phyloP scores from a whole-genome alignment of 352 stramenopile species.

The Phytopythium boreale region DNA sequence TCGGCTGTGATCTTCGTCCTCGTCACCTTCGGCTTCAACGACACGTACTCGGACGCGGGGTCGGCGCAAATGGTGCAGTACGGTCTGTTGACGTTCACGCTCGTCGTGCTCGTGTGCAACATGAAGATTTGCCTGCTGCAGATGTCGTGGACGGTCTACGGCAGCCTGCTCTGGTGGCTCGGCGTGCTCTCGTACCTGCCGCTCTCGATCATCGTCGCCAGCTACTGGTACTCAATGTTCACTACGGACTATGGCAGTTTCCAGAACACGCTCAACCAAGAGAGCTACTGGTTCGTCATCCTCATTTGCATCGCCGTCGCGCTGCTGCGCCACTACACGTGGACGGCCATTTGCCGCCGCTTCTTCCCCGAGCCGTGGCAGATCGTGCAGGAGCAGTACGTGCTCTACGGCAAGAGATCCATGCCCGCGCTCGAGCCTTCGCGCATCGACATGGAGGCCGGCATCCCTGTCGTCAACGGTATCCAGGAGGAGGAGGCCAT shows the following conservation, averaged over 20 bases:
- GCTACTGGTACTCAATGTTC: conserved; percentile 62
- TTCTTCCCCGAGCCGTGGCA: conserved; percentile 80
- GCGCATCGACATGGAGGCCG: conserved; percentile 36
- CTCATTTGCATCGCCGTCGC: conserved; percentile 48
- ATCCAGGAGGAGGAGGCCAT: conserved; percentile 28
- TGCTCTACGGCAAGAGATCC: conserved; percentile 28
- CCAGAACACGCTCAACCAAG: conserved; percentile 61
- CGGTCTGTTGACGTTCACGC: conserved; percentile 90
- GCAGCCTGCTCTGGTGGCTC: conserved; percentile 46
- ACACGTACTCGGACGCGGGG: conserved; percentile 66
- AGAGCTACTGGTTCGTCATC: conserved; percentile 73
- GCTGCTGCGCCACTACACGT: conserved; percentile 67
- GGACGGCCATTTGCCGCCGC: conserved; percentile 63
- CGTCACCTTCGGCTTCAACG: conserved; percentile 69
- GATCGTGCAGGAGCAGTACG: conserved; percentile 78
- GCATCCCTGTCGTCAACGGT: conserved; percentile 17
- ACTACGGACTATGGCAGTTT: conserved; percentile 69
- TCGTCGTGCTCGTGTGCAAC: conserved; percentile 92
- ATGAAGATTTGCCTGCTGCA: conserved; percentile 88
- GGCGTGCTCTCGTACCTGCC: conserved; percentile 70
- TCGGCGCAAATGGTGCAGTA: conserved; percentile 91
- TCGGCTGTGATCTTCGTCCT: conserved; percentile 67
- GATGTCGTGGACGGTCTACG: conserved; percentile 70
- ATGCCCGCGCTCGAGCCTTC: conserved; percentile 14
- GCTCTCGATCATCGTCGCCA: conserved; percentile 55